phyloP scores from a whole-genome alignment of 1,139 yeast genomes.

The Diutina neorugosa region DNA sequence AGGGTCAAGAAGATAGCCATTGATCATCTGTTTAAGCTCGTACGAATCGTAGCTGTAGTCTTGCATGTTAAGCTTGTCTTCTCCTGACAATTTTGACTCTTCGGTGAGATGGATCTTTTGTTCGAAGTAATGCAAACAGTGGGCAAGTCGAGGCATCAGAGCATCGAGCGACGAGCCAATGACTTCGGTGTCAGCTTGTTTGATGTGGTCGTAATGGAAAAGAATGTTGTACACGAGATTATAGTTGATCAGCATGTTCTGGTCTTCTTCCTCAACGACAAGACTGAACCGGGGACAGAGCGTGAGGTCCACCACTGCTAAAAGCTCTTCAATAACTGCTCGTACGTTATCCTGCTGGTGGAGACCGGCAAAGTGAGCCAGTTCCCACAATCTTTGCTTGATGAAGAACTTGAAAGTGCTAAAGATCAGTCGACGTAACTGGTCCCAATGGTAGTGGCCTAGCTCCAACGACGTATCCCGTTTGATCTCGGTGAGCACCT shows the following conservation, averaged over 20 bases:
- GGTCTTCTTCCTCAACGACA: conserved; percentile 6
- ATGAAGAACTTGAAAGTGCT: conserved; percentile 7
- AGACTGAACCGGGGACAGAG: conserved; percentile 8
- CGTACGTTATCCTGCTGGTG: conserved; percentile 9
- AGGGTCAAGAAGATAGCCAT: conserved; percentile 10
- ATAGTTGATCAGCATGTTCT: conserved; percentile 7
- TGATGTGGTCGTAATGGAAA: conserved; percentile 7
- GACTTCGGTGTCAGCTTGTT: conserved; percentile 3
- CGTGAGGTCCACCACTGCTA: conserved; percentile 8
- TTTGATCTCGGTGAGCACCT: conserved; percentile 11
- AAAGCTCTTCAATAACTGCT: conserved; percentile 9
- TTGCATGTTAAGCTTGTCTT: neutral
- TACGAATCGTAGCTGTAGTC: conserved; percentile 13
- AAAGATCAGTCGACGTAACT: conserved; percentile 7
- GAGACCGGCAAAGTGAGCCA: conserved; percentile 6
- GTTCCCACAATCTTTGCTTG: conserved; percentile 6
- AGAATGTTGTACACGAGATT: conserved; percentile 9
- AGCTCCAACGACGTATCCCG: conserved; percentile 7
- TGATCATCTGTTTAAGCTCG: conserved; percentile 14
- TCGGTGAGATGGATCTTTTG: conserved; percentile 12
- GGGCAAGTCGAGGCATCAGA: conserved; percentile 10
- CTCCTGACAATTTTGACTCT: conserved; percentile 14
- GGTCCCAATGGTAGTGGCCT: conserved; percentile 8
- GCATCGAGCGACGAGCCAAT: conserved; percentile 6
- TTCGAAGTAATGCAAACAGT: conserved; percentile 14